Conservation (phyloP, 2,329 filamentous ascomycete genomes). For the Colletotrichum chrysophilum region DNA sequence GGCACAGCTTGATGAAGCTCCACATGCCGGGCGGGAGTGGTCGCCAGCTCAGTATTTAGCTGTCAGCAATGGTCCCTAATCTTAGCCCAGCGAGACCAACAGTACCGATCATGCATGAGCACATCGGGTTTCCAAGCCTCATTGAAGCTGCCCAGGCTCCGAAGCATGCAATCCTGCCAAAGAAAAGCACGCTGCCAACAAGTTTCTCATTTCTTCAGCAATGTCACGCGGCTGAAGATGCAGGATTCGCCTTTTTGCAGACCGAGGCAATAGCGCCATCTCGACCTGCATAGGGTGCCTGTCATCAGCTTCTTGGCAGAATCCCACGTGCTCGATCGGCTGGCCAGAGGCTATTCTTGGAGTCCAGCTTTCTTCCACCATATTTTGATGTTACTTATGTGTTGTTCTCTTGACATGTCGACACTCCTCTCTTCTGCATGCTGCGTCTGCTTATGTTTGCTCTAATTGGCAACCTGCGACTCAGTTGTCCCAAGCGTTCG, state of each 20-base stretch:
- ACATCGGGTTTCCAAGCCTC: neutral
- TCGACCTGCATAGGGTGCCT: neutral
- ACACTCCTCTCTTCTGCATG: neutral
- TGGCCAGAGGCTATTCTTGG: neutral
- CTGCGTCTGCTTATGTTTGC: neutral
- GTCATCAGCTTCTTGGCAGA: neutral
- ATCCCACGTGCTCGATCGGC: conserved; percentile 8
- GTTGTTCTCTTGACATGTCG: neutral
- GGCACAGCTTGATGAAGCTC: neutral
- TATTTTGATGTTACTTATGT: neutral
- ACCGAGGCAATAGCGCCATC: conserved; percentile 9
- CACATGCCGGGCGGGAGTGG: neutral
- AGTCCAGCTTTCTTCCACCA: neutral
- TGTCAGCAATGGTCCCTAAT: neutral
- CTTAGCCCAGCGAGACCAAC: neutral
- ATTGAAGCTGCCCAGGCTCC: neutral
- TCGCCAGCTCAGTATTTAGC: neutral
- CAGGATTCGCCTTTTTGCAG: neutral
- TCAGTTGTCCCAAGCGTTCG: neutral
- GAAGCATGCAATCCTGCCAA: neutral
- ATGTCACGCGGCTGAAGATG: neutral
- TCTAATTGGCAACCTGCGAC: neutral
- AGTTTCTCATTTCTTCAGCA: neutral
- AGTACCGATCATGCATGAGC: neutral
- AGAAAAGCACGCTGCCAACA: neutral